Base-by-base conservation (phyloP, 2,329 filamentous ascomycete species). In the Arthrobotrys sinensis region DNA sequence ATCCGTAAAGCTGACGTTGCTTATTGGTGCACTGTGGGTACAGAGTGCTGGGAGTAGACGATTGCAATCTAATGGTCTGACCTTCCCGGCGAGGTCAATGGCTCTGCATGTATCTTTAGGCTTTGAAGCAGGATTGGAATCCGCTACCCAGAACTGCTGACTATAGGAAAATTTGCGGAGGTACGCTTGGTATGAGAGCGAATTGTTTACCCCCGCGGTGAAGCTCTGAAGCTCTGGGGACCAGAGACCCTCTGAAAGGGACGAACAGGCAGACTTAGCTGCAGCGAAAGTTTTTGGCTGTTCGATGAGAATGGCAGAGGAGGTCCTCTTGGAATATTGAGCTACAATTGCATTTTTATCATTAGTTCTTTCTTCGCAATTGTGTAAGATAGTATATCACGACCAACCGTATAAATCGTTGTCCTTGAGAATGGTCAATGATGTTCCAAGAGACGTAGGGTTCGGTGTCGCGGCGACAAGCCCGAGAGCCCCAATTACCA, bases 1-100 rank as follows among this genome's bases (percentile, higher is more conserved):
- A 72, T 85, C 85, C 36, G 83, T 82, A 0, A 72, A 82, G 0
- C 82, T 81, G 8, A 79, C 67, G 36, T 82, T 85, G 10, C 85
- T 86, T 68, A 85, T 85, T 0, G 85, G 85, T 1, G 86, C 86
- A 3, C 84, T 83, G 70, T 87, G 85, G 2, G 85, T 85, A 77
- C 86, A 87, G 14, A 87, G 70, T 0, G 83, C 85, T 3, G 84
- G 83, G 3, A 86, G 81, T 21, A 75, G 67, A 21, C 80, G 45
- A 24, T 68, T 65, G 67, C 52, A 43, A 46, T 72, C 62, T 21
- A 77, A 64, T 4, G 72, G 36, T 10, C 81, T 79, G 11, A 84
- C 64, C 38, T 77, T 52, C 5, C 84, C 84, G 4, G 79, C 71
- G 19, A 75, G 80, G 28, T 83, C 82, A 28, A 86, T 81, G 0